A percentile compares a stretch with the other conserved stretches of the same genome.
phyloP scores from a whole-genome alignment of 805 yeast species.

The Pichia exigua region DNA sequence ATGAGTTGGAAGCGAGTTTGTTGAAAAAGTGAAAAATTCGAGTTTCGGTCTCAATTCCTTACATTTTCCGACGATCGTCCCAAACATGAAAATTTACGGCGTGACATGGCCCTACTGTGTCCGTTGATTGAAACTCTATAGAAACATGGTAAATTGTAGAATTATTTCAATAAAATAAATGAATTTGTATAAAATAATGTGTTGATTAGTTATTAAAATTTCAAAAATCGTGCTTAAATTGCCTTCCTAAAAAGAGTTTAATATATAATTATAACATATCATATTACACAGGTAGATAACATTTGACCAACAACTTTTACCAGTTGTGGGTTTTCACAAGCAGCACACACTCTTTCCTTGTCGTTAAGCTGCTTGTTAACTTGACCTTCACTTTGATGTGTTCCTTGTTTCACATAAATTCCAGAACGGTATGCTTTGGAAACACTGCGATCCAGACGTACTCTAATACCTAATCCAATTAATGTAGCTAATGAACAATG shows the following conservation, averaged over 20 bases:
- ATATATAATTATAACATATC: too few species aligned
- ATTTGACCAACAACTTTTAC: conserved; percentile 84
- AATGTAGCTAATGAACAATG: conserved; percentile 95
- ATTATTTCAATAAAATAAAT: too few species aligned
- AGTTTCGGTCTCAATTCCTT: background rate
- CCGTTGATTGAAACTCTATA: too few species aligned
- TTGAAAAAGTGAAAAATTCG: background rate
- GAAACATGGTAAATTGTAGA: too few species aligned
- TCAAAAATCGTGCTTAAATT: too few species aligned
- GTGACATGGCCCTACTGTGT: too few species aligned
- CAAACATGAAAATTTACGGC: too few species aligned
- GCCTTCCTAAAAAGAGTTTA: too few species aligned
- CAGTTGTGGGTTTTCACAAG: conserved; percentile 93
- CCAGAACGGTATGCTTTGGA: conserved; percentile 79
- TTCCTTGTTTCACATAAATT: conserved; percentile 77
- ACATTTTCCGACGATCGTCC: background rate
- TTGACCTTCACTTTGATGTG: conserved; percentile 92
- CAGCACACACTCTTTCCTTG: conserved; percentile 96
- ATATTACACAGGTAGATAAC: conserved; percentile 62
- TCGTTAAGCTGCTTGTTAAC: conserved; percentile 96
- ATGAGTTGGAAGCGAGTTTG: background rate
- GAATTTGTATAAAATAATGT: too few species aligned
- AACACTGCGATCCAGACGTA: conserved; percentile 79
- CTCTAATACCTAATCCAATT: conserved; percentile 91
- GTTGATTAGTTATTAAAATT: too few species aligned